Base-by-base conservation (phyloP, 2,329 filamentous ascomycete genomes). In the Calonectria pauciramosa region DNA sequence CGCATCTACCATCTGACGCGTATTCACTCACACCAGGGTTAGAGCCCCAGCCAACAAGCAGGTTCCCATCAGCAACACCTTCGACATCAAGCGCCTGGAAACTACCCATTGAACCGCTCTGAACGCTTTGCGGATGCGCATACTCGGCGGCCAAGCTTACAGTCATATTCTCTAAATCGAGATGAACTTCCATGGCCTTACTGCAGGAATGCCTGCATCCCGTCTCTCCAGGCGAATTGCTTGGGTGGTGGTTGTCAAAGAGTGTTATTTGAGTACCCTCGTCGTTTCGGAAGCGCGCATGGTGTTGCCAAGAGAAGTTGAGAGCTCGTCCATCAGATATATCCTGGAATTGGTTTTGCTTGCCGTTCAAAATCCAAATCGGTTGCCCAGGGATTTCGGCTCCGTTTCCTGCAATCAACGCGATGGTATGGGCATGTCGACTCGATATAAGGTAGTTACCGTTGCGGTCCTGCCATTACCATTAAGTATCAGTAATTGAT, bases 361-460 rank as follows among this genome's bases (percentile, higher is more conserved):
- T 72, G 9, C 70, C 70, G 41, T 54, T 54, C 23, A 72, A 34
- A 9, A 68, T 72, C 70, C 64, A 72, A 26, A 72, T 52, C 13
- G 70, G 70, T 26, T 44, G 16, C 2, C 70, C 70, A 36, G 64
- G 70, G 4, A 54, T 47, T 32, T 68, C 64, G 5, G 70, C 34
- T 3, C 26, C 28, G 8, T 36, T 68, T 23, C 70, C 70, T n/a
- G 30, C 64, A 36, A 72, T 68, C 23, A 72, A 44, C 5, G 70
- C 64, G 44, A 72, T 60, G 30, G 23, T 34, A 14, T 72, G 52
- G 32, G 30, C 7, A 41, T 72, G 70, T 68, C 70, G 64, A 32
- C 70, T 68, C 23, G 70, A 72, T n/a, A 72, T 72, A 3, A 72
- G 64, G 41, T 72, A 72, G 30, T 72, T 72, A 3, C 70, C 70